These are phyloP conservation scores for Ampelomyces quisqualis DNA, from an alignment of 2,329 filamentous ascomycete genomes.

Conservation along the genomic window DNA sequence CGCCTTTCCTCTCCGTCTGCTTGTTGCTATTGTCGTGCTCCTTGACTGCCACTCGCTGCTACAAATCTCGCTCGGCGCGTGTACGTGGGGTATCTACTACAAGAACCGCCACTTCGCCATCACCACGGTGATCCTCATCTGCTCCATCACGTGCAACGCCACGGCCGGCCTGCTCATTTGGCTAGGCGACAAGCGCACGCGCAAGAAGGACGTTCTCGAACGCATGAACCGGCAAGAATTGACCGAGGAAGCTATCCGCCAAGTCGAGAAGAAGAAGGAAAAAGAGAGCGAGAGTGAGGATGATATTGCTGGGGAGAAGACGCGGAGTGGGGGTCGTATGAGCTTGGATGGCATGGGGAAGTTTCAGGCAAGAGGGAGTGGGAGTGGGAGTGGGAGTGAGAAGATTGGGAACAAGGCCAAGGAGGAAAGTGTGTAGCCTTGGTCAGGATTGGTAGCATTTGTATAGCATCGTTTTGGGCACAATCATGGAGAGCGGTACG, in stretches of 20 bases:
- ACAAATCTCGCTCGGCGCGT: slow-evolving; percentile 75
- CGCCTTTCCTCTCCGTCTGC: slow-evolving; percentile 72
- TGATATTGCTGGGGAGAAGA: slow-evolving; percentile 25
- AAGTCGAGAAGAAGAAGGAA: slow-evolving; percentile 52
- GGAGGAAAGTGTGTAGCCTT: slow-evolving; percentile 24
- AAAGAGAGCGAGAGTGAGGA: slow-evolving; percentile 43
- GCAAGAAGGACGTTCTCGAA: slow-evolving; percentile 84
- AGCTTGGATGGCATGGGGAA: slow-evolving; percentile 20
- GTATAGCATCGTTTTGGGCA: too few species aligned
- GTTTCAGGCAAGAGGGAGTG: slow-evolving; percentile 9
- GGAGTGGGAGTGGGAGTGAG: not conserved
- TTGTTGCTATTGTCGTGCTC: slow-evolving; percentile 75
- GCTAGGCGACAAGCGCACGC: slow-evolving; percentile 71
- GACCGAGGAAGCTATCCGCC: slow-evolving; percentile 64
- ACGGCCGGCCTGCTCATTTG: slow-evolving; percentile 74
- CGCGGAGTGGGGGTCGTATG: slow-evolving; percentile 8
- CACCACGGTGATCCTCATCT: slow-evolving; percentile 78
- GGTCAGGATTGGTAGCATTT: too few species aligned
- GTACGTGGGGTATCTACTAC: slow-evolving; percentile 77
- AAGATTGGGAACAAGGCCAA: slow-evolving; percentile 12
- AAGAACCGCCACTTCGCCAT: slow-evolving; percentile 67
- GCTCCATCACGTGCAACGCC: slow-evolving; percentile 76
- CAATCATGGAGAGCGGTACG: too few species aligned
- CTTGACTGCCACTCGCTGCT: slow-evolving; percentile 78
- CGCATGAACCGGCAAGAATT: slow-evolving; percentile 74